Conservation (phyloP, 2,329 filamentous ascomycete genomes). For the Phaeosphaeria sp. region DNA sequence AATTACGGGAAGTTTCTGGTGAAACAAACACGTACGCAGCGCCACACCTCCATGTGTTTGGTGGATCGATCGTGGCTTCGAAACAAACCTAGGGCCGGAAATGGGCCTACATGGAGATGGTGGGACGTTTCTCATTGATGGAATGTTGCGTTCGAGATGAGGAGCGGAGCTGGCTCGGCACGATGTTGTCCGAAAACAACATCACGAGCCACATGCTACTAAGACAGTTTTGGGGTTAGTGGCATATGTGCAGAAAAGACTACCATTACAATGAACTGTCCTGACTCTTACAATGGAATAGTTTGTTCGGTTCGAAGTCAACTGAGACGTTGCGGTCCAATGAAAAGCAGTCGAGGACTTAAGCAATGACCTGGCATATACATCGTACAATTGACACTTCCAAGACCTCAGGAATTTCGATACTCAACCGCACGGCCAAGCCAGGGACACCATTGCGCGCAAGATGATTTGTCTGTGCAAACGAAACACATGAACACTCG, state of each 20-base stretch:
- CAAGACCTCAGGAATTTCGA: no score
- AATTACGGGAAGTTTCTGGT: slow-evolving; percentile 21
- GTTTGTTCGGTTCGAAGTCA: no score
- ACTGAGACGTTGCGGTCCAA: no score
- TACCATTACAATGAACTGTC: no score
- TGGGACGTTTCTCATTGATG: slow-evolving; percentile 23
- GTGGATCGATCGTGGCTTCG: slow-evolving; percentile 8
- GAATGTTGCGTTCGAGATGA: slow-evolving; percentile 12
- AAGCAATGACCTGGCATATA: no score
- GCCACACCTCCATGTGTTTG: slow-evolving; percentile 15
- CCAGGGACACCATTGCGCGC: no score
- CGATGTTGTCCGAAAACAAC: background rate
- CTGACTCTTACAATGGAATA: no score
- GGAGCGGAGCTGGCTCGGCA: background rate
- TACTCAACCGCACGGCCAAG: no score
- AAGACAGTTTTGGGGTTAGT: background rate
- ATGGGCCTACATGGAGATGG: background rate
- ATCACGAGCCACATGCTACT: background rate
- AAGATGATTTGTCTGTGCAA: no score
- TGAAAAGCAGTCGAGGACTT: no score
- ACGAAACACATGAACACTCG: no score
- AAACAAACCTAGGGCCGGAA: background rate
- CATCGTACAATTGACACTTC: no score
- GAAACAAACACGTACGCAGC: slow-evolving; percentile 22
- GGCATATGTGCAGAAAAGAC: background rate